Base-by-base conservation (phyloP, 2,329 filamentous ascomycete species). In the Cryphonectria carpinicola region DNA sequence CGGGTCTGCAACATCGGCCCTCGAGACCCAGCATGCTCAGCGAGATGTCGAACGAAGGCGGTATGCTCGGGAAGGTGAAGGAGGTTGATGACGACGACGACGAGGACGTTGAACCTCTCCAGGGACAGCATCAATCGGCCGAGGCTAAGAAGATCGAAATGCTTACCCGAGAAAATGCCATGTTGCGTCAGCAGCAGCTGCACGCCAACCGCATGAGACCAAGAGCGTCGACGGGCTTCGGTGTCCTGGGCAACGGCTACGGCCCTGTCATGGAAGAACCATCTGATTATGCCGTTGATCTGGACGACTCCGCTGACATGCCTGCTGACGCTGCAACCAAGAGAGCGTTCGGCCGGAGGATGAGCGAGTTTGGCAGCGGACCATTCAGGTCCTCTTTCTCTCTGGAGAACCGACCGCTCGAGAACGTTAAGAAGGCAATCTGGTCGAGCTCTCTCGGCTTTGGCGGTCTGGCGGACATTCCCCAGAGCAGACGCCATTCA, bases 401-500 rank as follows among this genome's bases (percentile, higher is more conserved):
- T 8, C 76, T 85, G 46, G 89, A 92, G 73, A 88, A 87, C 70
- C 84, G 89, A 70, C 91, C 90, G 75, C 77, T 88, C 13, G 90
- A 92, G 72, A 89, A 87, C 74, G 83, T 91, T 11, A 91, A 90
- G 79, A 91, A 89, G 76, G 89, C 86, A 4, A 87, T 89, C 72
- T 94, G 92, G 92, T 90, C 92, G 74, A 92, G 87, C 75, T 89
- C 90, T 7, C 84, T 90, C n/a, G 89, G 88, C 1, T 92, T 93
- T 77, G 86, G 87, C 61, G 85, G 86, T 22, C 74, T 88, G 35
- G 84, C 84, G 4, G 90, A 93, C 72, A 84, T 89, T 41, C 88
- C 90, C 17, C 92, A 94, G 76, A 94, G 92, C 76, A 88, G 93
- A 71, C 89, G 93, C 39, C 93, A 95, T 79, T 95, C 93, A 1